Evolutionary conservation across 176 grass and related monocot species (phyloP).

Genomic region (Elymus sibiricus): DNA sequence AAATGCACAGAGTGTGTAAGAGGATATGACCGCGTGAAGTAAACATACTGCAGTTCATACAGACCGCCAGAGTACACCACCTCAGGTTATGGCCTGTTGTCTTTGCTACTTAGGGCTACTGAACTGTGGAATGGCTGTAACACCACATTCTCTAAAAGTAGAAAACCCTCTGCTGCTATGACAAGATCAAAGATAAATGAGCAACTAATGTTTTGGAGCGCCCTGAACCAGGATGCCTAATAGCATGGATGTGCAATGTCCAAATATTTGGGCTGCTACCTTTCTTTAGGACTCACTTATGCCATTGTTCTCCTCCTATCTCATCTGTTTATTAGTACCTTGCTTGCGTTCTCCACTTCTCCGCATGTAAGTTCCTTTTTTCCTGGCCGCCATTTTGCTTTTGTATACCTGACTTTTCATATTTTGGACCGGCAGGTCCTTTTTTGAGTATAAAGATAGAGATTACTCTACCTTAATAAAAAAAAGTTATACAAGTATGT

Average conservation of each 20-base stretch:
- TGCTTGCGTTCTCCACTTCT: background rate
- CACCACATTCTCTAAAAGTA: background rate
- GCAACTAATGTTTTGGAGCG: background rate
- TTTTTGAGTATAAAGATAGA: background rate
- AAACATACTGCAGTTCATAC: background rate
- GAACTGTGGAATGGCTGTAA: background rate
- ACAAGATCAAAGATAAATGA: background rate
- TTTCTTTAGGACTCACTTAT: background rate
- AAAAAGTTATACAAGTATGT: background rate
- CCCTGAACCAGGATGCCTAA: no score
- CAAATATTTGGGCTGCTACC: no score
- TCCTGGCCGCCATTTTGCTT: background rate
- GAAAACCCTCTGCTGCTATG: background rate
- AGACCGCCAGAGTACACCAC: background rate
- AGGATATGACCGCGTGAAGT: background rate
- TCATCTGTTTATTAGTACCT: background rate
- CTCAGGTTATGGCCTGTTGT: background rate
- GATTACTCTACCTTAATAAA: background rate
- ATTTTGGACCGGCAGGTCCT: background rate
- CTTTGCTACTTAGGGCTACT: background rate
- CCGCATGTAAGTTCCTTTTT: background rate
- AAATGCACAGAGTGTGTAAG: background rate
- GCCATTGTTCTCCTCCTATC: background rate
- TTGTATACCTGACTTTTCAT: background rate
- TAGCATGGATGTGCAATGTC: no score